Base-by-base conservation (phyloP, 2,329 filamentous ascomycete species). In the Aureobasidium zeae region DNA sequence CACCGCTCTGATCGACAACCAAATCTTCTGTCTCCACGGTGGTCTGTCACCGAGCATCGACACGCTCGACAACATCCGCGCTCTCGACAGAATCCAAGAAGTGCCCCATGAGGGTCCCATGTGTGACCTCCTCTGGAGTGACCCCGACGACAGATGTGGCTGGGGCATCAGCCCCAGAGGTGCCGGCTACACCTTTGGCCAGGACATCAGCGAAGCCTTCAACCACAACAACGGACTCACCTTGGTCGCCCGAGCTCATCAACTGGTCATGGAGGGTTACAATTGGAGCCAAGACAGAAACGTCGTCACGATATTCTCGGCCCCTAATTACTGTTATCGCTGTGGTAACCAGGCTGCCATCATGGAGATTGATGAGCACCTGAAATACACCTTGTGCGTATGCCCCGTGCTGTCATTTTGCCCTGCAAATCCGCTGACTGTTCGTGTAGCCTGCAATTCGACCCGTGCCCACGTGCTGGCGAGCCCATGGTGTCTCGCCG, bases 261-360 rank as follows among this genome's bases (percentile, higher is more conserved):
- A 98, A 70, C 72, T 98, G 63, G 91, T 98, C 49, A 98, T 96
- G 89, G 91, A 98, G 66, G 91, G 91, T 36, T 98, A 96, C 68
- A 98, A 96, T 65, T 98, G 91, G 91, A 95, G 88, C 53, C 91
- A 96, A 66, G 91, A 96, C 63, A 74, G 89, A 53, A 96, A 98
- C 55, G 91, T 98, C 39, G 91, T 98, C 49, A 98, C 91, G 26
- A 96, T 98, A 59, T 98, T 98, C 72, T 95, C 88, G 17, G 88
- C 88, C 7, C 88, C 88, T 1, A 95, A 95, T 63, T 95, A 95
- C 70, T 95, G 88, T 67, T 95, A 95, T 66, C 79, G 86, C 51
- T 95, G 88, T 58, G 88, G 88, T 44, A 96, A 96, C 57, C 88
- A 83, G 49, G 79, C 79, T 13, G 79, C 75, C 3, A 94, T 95